Percentiles rank a stretch among this genome's conserved stretches.
Evolutionary conservation across 2,329 filamentous ascomycete genomes (phyloP).

Genomic region (Alternaria gaisen): DNA sequence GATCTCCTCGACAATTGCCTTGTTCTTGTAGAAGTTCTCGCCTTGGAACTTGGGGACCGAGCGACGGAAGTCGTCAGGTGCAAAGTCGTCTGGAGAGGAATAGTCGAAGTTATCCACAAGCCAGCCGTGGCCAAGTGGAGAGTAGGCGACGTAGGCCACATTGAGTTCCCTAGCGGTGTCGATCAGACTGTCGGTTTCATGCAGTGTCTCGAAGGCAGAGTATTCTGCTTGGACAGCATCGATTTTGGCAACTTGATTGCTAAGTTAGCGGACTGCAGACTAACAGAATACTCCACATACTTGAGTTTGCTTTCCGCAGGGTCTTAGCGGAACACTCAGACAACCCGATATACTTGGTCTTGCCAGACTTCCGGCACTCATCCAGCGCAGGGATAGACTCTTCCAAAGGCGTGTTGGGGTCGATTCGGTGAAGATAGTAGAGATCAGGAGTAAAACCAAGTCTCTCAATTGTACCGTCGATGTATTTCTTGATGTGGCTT

Average conservation of each 20-base stretch:
- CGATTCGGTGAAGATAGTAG: conserved; percentile 54
- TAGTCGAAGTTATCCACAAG: conserved; percentile 33
- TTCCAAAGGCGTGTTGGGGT: conserved; percentile 49
- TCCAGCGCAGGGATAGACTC: conserved; percentile 59
- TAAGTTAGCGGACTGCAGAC: not conserved
- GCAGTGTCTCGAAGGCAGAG: conserved; percentile 56
- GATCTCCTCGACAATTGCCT: conserved; percentile 38
- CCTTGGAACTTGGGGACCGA: conserved; percentile 52
- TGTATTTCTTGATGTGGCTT: conserved; percentile 50
- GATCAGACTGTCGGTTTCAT: conserved; percentile 51
- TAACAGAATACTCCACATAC: conserved; percentile 9
- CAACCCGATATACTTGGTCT: conserved; percentile 59
- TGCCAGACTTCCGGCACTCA: conserved; percentile 51
- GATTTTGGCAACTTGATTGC: conserved; percentile 53
- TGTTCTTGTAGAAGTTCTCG: conserved; percentile 48
- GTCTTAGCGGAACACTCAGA: conserved; percentile 55
- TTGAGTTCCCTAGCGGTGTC: conserved; percentile 51
- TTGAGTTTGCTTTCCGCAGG: conserved; percentile 56
- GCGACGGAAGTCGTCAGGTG: conserved; percentile 43
- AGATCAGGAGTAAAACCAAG: conserved; percentile 53
- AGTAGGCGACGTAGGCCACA: conserved; percentile 46
- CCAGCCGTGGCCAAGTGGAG: conserved; percentile 45
- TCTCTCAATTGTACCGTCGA: conserved; percentile 50
- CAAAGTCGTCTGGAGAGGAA: conserved; percentile 56
- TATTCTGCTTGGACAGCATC: conserved; percentile 61